Base-by-base conservation (phyloP, 257 asterid genomes). In the Lycium barbarum region DNA sequence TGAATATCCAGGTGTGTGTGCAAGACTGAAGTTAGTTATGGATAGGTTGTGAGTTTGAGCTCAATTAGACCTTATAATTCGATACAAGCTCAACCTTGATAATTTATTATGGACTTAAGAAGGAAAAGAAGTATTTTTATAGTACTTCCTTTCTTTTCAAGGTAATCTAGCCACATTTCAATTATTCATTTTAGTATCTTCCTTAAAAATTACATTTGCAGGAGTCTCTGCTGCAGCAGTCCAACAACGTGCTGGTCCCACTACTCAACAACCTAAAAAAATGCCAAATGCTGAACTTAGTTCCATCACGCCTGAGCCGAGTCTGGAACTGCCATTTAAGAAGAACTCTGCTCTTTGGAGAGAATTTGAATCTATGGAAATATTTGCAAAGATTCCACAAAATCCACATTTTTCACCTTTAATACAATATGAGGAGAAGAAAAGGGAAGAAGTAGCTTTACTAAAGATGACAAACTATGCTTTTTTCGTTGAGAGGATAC, bases 331-430 rank as follows among this genome's bases (percentile, higher is more conserved):
- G 4, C 81, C 81, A 74, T 74, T 74, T 74, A 74, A 26, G 61
- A 74, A 74, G 61, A 74, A 74, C 61, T 74, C 81, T 1, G 59
- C 81, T 47, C 81, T 74, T 74, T 74, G 81, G 81, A 26, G n/a
- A 49, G 59, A 47, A 74, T 22, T 74, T 74, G 81, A 74, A 74
- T 74, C 61, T 17, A 22, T 51, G 61, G 81, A 74, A 49, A 36
- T 49, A 74, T 74, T 47, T 49, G 53, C 22, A 49, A 49, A 51
- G 22, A 49, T 49, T 74, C 61, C 43, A 17, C 81, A 74, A 49
- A 74, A 74, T 74, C 81, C 81, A 49, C 81, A 74, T 47, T 74
- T 74, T 49, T 47, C 61, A 47, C 61, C 81, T 20, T 47, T 74
- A 49, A 58, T 18, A 20, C 81, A 47, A 22, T 74, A 22, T 74